Evolutionary conservation across 805 yeast species (phyloP), one percentile per base, ranked within the genome.

Genomic region (Naumovozyma dairenensis): DNA sequence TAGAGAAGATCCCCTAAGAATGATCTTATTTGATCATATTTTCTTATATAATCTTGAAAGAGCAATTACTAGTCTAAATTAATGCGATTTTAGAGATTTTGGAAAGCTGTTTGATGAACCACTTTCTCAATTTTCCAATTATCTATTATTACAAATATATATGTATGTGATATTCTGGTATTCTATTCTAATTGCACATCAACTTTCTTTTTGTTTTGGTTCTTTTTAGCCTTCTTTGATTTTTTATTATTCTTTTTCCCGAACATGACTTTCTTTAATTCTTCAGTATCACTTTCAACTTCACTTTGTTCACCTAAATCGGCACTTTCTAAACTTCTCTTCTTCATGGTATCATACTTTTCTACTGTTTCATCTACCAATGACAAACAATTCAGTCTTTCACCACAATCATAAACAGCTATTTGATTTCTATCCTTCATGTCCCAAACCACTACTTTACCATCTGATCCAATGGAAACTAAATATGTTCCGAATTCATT

Each of bases 361-460:
- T 92, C 97, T 24, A 89, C 71, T 6, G 67, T 57, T 51, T 89
- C 98, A 25, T 80, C 74, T 33, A 82, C 74, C 2, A 81, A 69
- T 10, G 79, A 71, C 16, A 86, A 77, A 61, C 96, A 89, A 56
- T 84, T 89, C 42, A 92, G 69, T 50, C 98, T 70, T 60, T 92
- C 97, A 9, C 93, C 94, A 15, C 89, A 72, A 43, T 79, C 84
- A 55, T 86, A 89, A 3, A 85, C 92, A 0, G 96, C 96, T 16
- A 86, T 71, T 56, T 86, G 94, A 48, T 83, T 93, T 47, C 70
- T 68, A 2, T 63, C 49, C 1, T 60, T 53, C 52, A 79, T 61
- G 53, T 87, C 80, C 96, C 96, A 89, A 3, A 89, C 81, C 6
- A 92, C 94, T 33, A 89, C 79, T 49, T 74, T 81, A 17, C 97